These are phyloP conservation scores for Biscogniauxia marginata DNA, from an alignment of 2,329 filamentous ascomycete species.

Conservation along the genomic window DNA sequence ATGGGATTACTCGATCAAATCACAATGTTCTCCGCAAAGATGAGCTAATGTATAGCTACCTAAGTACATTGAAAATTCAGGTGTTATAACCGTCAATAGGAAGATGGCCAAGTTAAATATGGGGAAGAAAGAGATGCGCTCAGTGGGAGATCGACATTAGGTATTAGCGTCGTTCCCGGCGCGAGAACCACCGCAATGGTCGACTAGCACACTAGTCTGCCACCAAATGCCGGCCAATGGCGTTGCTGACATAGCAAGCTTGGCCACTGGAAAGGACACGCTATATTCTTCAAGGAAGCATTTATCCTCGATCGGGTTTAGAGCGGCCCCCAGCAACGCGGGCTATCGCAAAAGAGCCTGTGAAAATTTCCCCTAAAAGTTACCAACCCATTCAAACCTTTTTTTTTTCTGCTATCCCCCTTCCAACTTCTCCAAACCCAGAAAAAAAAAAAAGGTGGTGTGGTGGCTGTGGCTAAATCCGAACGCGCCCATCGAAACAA, in stretches of 20 bases:
- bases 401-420: not conserved
- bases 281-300: not conserved
- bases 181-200: not conserved
- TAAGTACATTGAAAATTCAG: too few species aligned
- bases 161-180: not conserved
- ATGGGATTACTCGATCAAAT: too few species aligned
- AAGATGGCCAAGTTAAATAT: too few species aligned
- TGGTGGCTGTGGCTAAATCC: slow-evolving; percentile 10
- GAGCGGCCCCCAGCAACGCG: not conserved
- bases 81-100: too few species aligned
- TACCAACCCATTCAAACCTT: not conserved
- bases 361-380: not conserved
- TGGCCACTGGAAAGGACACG: not conserved
- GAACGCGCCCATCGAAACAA: slow-evolving; percentile 1
- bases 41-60: too few species aligned
- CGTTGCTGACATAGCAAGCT: not conserved
- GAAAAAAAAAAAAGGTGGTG: not conserved
- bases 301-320: not conserved
- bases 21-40: too few species aligned
- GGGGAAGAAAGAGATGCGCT: too few species aligned
- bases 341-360: not conserved
- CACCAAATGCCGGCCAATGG: not conserved
- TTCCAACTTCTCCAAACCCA: not conserved
- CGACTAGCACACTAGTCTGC: not conserved
- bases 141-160: not conserved